A percentile compares a stretch with the other conserved stretches of the same genome.
Conservation (phyloP, 2,329 filamentous ascomycete genomes). For the Diaporthe destruens region DNA sequence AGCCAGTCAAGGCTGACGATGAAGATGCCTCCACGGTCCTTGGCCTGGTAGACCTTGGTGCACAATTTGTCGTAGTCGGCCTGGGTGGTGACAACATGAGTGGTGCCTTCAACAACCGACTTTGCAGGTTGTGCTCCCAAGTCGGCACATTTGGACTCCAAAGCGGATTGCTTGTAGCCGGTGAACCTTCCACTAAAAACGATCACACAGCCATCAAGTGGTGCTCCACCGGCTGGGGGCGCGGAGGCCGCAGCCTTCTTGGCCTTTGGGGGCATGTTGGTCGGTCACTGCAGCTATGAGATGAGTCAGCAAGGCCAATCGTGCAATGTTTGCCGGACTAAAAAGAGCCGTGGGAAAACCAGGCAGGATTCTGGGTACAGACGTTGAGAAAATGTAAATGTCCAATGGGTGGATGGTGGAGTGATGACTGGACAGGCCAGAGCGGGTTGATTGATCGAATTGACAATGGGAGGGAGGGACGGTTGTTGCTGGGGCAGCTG, state of each 20-base stretch:
- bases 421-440: too few relatives aligned
- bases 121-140: conserved; percentile 64
- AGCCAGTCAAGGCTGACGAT: conserved; percentile 74
- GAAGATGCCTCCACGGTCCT: conserved; percentile 58
- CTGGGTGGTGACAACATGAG: conserved; percentile 69
- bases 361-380: background rate
- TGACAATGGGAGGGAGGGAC: background rate
- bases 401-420: background rate
- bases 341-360: too few relatives aligned
- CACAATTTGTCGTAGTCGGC: conserved; percentile 63
- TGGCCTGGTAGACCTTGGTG: conserved; percentile 64
- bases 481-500: background rate
- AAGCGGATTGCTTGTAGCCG: conserved; percentile 61
- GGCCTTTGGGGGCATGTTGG: conserved; percentile 32
- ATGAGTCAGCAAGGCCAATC: background rate
- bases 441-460: background rate
- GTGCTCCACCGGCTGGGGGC: conserved; percentile 34
- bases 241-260: conserved; percentile 42
- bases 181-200: conserved; percentile 73
- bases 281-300: background rate
- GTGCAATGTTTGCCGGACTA: too few relatives aligned
- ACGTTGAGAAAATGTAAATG: background rate
- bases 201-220: conserved; percentile 64
- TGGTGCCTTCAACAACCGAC: conserved; percentile 63
- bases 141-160: conserved; percentile 60